Percentiles rank a stretch among this genome's conserved stretches.
phyloP scores from a whole-genome alignment of 768 basidiomycete species.

The Plicaturopsis crispa region DNA sequence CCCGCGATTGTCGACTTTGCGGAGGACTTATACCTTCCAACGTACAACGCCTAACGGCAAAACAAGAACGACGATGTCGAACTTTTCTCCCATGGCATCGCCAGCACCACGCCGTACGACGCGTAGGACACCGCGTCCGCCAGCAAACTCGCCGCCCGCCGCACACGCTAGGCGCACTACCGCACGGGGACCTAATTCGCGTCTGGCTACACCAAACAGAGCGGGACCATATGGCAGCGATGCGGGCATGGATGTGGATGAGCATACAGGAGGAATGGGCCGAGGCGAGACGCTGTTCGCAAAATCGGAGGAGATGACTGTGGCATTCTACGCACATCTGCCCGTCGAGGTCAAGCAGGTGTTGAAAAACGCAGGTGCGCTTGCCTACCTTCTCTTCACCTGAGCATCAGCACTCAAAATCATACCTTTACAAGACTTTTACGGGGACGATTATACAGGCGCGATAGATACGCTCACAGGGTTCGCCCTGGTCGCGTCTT shows the following conservation, averaged over 20 bases:
- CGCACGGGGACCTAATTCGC: slow-evolving; percentile 25
- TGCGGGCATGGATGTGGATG: slow-evolving; percentile 66
- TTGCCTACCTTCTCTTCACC: neutral
- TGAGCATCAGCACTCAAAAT: neutral
- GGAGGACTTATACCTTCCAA: too few relatives aligned
- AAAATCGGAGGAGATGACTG: slow-evolving; percentile 64
- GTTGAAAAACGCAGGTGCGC: slow-evolving; percentile 57
- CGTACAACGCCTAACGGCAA: too few relatives aligned
- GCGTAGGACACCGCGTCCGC: slow-evolving; percentile 20
- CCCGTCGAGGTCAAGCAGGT: slow-evolving; percentile 72
- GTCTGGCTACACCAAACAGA: slow-evolving; percentile 15
- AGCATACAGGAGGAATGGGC: slow-evolving; percentile 30
- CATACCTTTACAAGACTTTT: slow-evolving; percentile 44
- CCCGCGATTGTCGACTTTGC: too few relatives aligned
- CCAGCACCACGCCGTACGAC: slow-evolving; percentile 51
- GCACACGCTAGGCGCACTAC: slow-evolving; percentile 19
- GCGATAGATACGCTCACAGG: slow-evolving; percentile 66
- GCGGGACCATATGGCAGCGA: slow-evolving; percentile 12
- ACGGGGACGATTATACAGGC: slow-evolving; percentile 59
- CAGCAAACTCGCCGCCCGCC: slow-evolving; percentile 21
- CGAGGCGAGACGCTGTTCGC: slow-evolving; percentile 44
- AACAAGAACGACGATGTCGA: slow-evolving; percentile 34
- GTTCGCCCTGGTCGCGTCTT: slow-evolving; percentile 66
- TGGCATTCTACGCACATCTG: slow-evolving; percentile 59
- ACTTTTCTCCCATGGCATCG: slow-evolving; percentile 53